Evolutionary conservation across 2,329 filamentous ascomycete genomes (phyloP), one percentile per base, ranked within the genome.

Genomic region (Stachybotrys elegans): DNA sequence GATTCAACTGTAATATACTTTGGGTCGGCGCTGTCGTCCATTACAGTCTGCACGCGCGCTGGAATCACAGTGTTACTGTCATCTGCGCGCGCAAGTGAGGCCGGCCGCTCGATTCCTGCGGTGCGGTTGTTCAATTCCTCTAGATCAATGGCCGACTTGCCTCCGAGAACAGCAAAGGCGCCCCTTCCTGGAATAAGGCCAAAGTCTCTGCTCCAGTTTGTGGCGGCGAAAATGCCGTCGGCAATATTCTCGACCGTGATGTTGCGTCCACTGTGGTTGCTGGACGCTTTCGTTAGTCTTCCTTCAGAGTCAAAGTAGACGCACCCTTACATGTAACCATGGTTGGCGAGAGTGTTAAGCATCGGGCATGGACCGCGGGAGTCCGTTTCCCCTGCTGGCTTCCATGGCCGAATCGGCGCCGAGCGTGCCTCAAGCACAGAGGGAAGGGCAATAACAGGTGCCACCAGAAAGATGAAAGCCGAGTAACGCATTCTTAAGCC

Each of bases 271-370:
- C 20, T 17, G 23, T 40, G 38, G 38, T 22, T 5, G 16, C 38
- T 40, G n/a, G 4, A 11, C 5, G 34, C n/a, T n/a, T n/a, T n/a
- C 29, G 36, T n/a, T 12, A 39, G 8, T 16, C 11, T n/a, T 23
- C 36, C 5, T 25, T 12, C 20, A 9, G 14, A 22, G 14, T 22
- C 21, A n/a, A 22, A 22, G 8, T 22, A 23, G 19, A 29, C 11
- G 4, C 14, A 27, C n/a, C 16, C 36, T 22, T 29, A 40, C 38
- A 40, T 13, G 22, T 40, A 40, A 2, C 38, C 38, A 29, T 40
- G 38, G 38, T 40, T 40, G 22, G 38, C 38, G 5, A 40, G 38
- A 16, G 38, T 40, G 16, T 40, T 40, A 12, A 40, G 22, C 38
- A 40, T 40, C 5, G 38, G 38, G 22, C 38, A 40, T 19, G 38